Evolutionary conservation across 1,284 basidiomycete species (phyloP), one percentile per base, ranked within the genome.

Genomic region (Coniferiporia sulphurascens): DNA sequence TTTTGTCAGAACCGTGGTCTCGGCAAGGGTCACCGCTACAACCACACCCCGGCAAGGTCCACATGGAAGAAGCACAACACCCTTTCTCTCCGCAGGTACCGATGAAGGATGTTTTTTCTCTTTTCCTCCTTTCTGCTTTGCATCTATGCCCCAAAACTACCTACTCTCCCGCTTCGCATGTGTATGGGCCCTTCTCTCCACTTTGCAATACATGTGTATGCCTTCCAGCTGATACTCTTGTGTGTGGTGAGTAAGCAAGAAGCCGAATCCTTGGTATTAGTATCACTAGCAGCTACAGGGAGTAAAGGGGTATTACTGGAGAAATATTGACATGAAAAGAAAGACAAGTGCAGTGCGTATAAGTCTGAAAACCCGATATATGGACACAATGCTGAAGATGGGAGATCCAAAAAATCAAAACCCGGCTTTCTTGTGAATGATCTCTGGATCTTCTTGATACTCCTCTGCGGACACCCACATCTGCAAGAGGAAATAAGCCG

Each of bases 391-490:
- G 34, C 27, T 5, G 17, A 27, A 17, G 38, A 48, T 55, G 62
- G 60, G 52, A 45, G 62, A 55, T 43, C 55, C 10, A 51, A 52
- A 46, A 48, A 32, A 35, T 69, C 68, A 91, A 71, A 92, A 92
- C 54, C 87, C 89, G 62, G 86, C 80, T 72, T 93, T 93, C 75
- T 91, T 94, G 74, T 98, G 95, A 69, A 98, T 98, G 69, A 98
- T 91, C 69, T 98, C 95, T 50, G 95, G 96, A 76, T 99, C 97
- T 74, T 99, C 97, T 74, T 96, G 93, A 72, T 98, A 99, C 75
- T 99, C 97, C 72, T 99, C 97, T 46, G 96, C 95, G 46, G 94
- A 97, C 51, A 99, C 93, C 94, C 94, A 97, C 94, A 97, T 96
- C 93, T 95, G 61, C 27, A 17, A 12, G 13, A 36, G 59, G 36